Evolutionary conservation across 2,329 filamentous ascomycete species (phyloP), one percentile per base, ranked within the genome.

Genomic region (Diaporthe sp.): DNA sequence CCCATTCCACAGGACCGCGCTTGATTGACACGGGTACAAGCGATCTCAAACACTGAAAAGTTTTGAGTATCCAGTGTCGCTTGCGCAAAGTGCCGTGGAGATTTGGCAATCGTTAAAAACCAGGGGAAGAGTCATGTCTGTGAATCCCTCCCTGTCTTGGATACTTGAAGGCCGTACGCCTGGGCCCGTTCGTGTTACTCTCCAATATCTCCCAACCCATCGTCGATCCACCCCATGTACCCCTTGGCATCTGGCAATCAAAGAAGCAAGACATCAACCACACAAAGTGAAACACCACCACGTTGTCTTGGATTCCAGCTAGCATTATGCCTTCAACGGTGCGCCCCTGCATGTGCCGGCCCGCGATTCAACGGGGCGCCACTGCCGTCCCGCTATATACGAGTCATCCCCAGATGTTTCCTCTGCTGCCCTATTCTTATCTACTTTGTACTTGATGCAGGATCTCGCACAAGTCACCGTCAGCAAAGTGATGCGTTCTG

Each of bases 291-390:
- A 22, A 69, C 34, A 28, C 9, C 31, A 53, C 49, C 65, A 69
- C 65, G 49, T 69, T 69, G 65, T 55, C 65, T 69, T 22, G 37
- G 8, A 31, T 69, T 69, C 65, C 65, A 49, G 3, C 28, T 17
- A n/a, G 34, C 65, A 42, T 22, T 34, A 42, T 12, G 34, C 65
- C 12, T 13, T 39, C 44, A 51, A 19, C n/a, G n/a, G n/a, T 12
- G 44, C 25, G 13, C 53, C 51, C n/a, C n/a, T 55, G 22, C 49
- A 34, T 34, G 34, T 34, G 34, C 4, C 10, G 49, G 49, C n/a
- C 9, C 49, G 10, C n/a, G 44, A 34, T n/a, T 34, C 19, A 37
- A n/a, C 31, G 12, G 46, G 44, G 19, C 44, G 44, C 62, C 62
- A 51, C 62, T 19, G 44, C 46, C 34, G 46, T 37, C 13, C 44